Percentiles rank a stretch among this genome's conserved stretches.
Evolutionary conservation across 345 rosid genomes (phyloP).

Genomic region (Gossypium rotundifolium): DNA sequence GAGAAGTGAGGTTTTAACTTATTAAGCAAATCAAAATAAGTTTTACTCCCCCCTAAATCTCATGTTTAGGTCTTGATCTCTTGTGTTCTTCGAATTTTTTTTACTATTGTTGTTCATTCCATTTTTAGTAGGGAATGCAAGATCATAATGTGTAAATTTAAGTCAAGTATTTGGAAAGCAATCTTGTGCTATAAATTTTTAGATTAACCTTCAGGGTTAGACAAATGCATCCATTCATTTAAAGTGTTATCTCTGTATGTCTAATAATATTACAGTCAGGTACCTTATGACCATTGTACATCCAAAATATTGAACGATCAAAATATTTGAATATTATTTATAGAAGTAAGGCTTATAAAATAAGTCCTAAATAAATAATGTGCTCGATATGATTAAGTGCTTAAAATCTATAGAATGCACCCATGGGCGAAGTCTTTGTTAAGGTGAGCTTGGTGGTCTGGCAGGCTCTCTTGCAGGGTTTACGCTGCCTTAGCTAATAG

Average conservation of each 20-base stretch:
- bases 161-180: neutral
- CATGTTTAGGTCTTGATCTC: neutral
- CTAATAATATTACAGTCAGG: constrained; percentile 26
- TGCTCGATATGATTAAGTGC: no score
- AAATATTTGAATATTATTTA: neutral
- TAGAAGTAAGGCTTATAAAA: no score
- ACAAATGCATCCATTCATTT: neutral
- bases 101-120: neutral
- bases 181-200: neutral
- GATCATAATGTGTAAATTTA: neutral
- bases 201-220: neutral
- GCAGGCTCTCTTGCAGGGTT: no score
- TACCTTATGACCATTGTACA: constrained; percentile 15
- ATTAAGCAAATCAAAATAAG: neutral
- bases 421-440: no score
- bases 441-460: no score
- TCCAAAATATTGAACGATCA: constrained; percentile 18
- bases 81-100: neutral
- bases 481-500: no score
- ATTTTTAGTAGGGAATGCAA: neutral
- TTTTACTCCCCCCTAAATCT: neutral
- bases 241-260: neutral
- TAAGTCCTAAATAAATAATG: no score
- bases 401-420: no score
- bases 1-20: neutral